Conservation (phyloP, 2,329 filamentous ascomycete species). For the Aspergillus sp. region DNA sequence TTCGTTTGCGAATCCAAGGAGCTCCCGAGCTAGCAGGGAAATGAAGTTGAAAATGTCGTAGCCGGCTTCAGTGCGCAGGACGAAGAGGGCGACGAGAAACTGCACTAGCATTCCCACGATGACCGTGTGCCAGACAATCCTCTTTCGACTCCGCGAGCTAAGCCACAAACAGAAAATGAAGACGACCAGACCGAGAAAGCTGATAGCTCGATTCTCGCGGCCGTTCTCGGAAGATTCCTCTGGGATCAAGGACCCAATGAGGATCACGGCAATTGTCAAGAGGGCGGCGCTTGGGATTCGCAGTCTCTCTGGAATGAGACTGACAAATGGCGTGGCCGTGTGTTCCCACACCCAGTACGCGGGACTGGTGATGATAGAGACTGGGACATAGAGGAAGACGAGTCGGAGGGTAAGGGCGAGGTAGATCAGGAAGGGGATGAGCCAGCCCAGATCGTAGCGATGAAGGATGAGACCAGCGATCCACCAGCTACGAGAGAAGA, state of each 20-base stretch:
- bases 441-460: slow-evolving; percentile 64
- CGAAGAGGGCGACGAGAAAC: slow-evolving; percentile 81
- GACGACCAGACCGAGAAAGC: slow-evolving; percentile 66
- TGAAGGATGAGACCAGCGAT: slow-evolving; percentile 65
- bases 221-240: slow-evolving; percentile 66
- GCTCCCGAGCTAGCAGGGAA: slow-evolving; percentile 60
- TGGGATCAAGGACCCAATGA: slow-evolving; percentile 69
- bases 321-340: slow-evolving; percentile 50
- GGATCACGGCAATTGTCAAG: slow-evolving; percentile 59
- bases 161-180: slow-evolving; percentile 58
- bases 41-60: slow-evolving; percentile 91
- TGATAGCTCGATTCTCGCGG: slow-evolving; percentile 68
- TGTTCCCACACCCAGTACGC: slow-evolving; percentile 60
- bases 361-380: slow-evolving; percentile 55
- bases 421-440: slow-evolving; percentile 76
- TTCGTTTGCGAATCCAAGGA: slow-evolving; percentile 65
- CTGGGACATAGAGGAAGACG: slow-evolving; percentile 63
- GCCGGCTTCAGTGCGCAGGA: slow-evolving; percentile 68
- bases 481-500: slow-evolving; percentile 61
- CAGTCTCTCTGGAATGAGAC: slow-evolving; percentile 56
- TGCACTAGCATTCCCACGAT: slow-evolving; percentile 83
- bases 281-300: slow-evolving; percentile 54
- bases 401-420: slow-evolving; percentile 64
- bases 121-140: slow-evolving; percentile 61
- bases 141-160: slow-evolving; percentile 61